Evolutionary conservation across 495 filamentous ascomycete species (phyloP), one percentile per base, ranked within the genome.

Genomic region (Clavariopsis aquatica): DNA sequence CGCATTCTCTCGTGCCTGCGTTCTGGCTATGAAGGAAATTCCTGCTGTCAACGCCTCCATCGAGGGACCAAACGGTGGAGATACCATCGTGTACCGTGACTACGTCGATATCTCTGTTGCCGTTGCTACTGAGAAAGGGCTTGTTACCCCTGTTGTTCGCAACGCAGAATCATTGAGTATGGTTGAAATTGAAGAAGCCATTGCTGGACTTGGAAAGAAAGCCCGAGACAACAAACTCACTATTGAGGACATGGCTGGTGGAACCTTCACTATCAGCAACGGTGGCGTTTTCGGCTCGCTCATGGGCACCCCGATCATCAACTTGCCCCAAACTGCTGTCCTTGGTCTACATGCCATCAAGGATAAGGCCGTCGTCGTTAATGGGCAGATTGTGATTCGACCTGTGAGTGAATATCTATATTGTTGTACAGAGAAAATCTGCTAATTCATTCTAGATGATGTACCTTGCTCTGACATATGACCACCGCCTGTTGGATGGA

Each of bases 291-390:
- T 89, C 70, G 87, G 88, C 29, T 90, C 88, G 26, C 76, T 98
- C 64, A 96, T 96, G 92, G 93, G 93, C 27, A 98, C 94, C 0
- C 94, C 94, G n/a, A 98, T 98, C 74, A 98, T 98, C 80, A 98
- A 98, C 77, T 80, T 96, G 24, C 94, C 94, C 22, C 94, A 98
- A 76, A 93, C 90, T 81, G 94, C 93, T 55, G 94, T 98, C 26
- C 82, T 98, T 60, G 94, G 94, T 58, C 86, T 98, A n/a, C 94
- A 98, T 76, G 91, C 93, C 28, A 97, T 96, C 76, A 98, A 98
- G 82, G 93, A 98, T 43, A 92, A 89, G 72, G 84, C 93, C 0
- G 89, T 97, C 38, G 93, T 81, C 26, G 78, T 98, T 45, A 91
- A 96, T 71, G 94, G 95, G 52, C 92, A 96, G 79, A 77, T 98